These are phyloP conservation scores for Trichoderma sp. DNA, from an alignment of 2,329 filamentous ascomycete genomes.

Conservation along the genomic window DNA sequence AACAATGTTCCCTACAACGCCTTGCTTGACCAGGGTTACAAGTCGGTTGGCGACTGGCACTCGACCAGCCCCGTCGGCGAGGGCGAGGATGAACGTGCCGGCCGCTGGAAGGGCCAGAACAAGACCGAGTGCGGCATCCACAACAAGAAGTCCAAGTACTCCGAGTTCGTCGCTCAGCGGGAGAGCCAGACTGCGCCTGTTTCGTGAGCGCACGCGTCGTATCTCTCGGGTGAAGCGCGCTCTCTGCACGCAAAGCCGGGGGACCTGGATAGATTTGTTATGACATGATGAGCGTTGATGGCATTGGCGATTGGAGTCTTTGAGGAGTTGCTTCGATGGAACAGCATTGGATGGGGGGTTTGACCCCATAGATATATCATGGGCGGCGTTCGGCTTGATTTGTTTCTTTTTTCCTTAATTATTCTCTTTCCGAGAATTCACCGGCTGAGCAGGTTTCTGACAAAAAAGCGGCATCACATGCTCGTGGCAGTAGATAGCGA, in stretches of 20 bases:
- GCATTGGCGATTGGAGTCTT: constrained; percentile 19
- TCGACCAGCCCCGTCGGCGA: constrained; percentile 88
- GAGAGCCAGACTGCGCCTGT: constrained; percentile 49
- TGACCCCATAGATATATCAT: constrained; percentile 12
- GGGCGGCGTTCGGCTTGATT: constrained; percentile 13
- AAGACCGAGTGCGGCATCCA: constrained; percentile 99
- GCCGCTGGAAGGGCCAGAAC: constrained; percentile 91
- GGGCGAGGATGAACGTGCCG: constrained; percentile 92
- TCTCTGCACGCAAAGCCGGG: no score
- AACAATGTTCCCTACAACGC: constrained; percentile 92
- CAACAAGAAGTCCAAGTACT: constrained; percentile 94
- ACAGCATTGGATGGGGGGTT: constrained; percentile 3
- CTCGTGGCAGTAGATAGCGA: not conserved
- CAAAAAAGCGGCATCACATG: not conserved
- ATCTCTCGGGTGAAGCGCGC: not conserved
- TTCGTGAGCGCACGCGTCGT: constrained; percentile 22
- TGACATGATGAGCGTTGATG: constrained; percentile 8
- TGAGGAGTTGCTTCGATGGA: constrained; percentile 5
- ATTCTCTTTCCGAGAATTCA: not conserved
- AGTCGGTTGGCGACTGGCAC: constrained; percentile 98
- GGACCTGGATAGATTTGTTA: not conserved
- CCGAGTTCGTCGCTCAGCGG: constrained; percentile 76
- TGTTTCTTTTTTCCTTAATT: not conserved
- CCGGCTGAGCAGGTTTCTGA: not conserved
- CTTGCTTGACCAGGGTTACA: constrained; percentile 91